These are phyloP conservation scores for Saccharomycopsis sp. DNA, from an alignment of 805 yeast species.

Conservation along the genomic window DNA sequence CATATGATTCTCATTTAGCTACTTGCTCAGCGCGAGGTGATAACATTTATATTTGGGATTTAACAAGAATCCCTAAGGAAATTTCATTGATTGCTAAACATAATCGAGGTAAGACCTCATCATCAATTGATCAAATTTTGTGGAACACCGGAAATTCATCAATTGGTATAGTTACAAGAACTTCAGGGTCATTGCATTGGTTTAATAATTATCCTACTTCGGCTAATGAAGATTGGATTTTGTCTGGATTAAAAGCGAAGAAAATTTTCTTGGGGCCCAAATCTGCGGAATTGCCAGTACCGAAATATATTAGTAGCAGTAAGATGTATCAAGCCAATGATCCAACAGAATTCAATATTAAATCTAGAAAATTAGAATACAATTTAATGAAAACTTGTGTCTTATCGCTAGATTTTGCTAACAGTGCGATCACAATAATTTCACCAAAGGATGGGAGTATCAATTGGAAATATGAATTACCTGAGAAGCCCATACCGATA, in stretches of 20 bases:
- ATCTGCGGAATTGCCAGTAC: slow-evolving; percentile 27
- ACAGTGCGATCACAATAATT: slow-evolving; percentile 22
- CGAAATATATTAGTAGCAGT: too few species aligned
- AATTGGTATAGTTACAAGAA: slow-evolving; percentile 45
- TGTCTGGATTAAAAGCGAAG: slow-evolving; percentile 31
- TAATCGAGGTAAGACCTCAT: slow-evolving; percentile 55
- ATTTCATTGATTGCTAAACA: slow-evolving; percentile 52
- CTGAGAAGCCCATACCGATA: slow-evolving; percentile 27
- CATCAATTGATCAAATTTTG: slow-evolving; percentile 40
- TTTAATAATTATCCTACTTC: slow-evolving; percentile 28
- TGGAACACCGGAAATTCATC: slow-evolving; percentile 45
- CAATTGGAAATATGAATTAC: slow-evolving; percentile 35
- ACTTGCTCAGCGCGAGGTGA: slow-evolving; percentile 56
- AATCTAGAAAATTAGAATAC: not conserved
- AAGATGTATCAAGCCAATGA: slow-evolving; percentile 22
- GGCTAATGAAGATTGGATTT: slow-evolving; percentile 36
- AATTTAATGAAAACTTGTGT: slow-evolving; percentile 4
- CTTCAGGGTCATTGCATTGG: slow-evolving; percentile 58
- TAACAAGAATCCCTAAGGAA: slow-evolving; percentile 42
- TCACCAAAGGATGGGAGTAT: slow-evolving; percentile 26
- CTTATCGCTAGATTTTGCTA: not conserved
- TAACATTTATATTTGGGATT: slow-evolving; percentile 57
- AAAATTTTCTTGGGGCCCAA: slow-evolving; percentile 25
- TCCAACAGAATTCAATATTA: not conserved
- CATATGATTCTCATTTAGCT: slow-evolving; percentile 50